These are phyloP conservation scores for Monilinia aucupariae DNA, from an alignment of 2,329 filamentous ascomycete species.

Conservation along the genomic window DNA sequence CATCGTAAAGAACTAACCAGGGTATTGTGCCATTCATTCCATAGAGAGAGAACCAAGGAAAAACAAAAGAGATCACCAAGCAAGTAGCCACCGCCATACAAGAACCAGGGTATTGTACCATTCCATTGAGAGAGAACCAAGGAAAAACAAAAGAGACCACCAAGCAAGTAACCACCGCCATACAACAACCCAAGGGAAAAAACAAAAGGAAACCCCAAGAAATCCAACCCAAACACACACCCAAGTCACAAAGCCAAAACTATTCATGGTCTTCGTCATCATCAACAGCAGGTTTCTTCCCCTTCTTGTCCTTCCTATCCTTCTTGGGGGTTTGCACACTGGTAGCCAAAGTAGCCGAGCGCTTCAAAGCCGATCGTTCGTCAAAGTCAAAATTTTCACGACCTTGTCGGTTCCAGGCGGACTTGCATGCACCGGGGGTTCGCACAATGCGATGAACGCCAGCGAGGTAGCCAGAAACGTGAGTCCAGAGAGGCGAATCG, in stretches of 20 bases:
- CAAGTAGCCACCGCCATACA: neutral
- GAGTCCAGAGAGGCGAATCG: neutral
- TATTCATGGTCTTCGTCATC: neutral
- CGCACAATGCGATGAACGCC: neutral
- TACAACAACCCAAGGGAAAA: neutral
- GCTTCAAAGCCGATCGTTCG: conserved; percentile 1
- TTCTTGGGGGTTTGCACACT: conserved; percentile 8
- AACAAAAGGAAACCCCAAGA: neutral
- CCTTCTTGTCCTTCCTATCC: neutral
- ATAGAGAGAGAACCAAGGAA: neutral
- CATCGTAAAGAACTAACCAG: neutral
- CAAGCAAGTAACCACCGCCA: neutral
- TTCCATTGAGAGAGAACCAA: neutral
- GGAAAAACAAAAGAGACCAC: neutral
- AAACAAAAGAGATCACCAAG: neutral
- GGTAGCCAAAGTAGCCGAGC: neutral
- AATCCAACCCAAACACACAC: neutral
- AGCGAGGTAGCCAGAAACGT: neutral
- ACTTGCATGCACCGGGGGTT: neutral
- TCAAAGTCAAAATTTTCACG: neutral
- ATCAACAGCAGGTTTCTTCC: neutral
- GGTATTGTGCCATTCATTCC: neutral
- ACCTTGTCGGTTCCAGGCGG: conserved; percentile 3
- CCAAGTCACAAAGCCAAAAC: neutral
- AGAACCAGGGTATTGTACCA: neutral